These are phyloP conservation scores for Geotrichum europaeum DNA, from an alignment of 1,139 yeast genomes.

Conservation along the genomic window DNA sequence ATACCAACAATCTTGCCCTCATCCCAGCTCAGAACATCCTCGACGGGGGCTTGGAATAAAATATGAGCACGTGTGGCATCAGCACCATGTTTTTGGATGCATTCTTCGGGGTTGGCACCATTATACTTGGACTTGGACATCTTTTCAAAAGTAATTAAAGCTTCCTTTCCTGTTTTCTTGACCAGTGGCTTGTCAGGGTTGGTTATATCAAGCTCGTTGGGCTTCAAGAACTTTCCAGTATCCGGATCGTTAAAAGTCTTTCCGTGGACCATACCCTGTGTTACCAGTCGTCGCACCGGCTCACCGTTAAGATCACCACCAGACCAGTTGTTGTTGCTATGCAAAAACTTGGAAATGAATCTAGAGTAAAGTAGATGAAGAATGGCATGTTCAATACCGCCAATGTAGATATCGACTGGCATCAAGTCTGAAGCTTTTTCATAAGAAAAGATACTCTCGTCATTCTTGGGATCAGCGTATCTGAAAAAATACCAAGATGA, in stretches of 20 bases:
- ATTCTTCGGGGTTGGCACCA: constrained; percentile 83
- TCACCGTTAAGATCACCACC: constrained; percentile 55
- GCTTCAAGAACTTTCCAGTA: constrained; percentile 68
- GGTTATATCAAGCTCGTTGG: constrained; percentile 54
- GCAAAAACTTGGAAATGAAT: constrained; percentile 74
- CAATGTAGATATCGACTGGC: constrained; percentile 88
- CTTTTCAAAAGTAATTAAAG: constrained; percentile 65
- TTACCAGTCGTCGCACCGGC: constrained; percentile 71
- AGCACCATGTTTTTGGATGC: constrained; percentile 78
- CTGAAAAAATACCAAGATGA: constrained; percentile 95
- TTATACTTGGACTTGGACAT: constrained; percentile 95
- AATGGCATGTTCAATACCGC: constrained; percentile 96
- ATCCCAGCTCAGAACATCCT: constrained; percentile 83
- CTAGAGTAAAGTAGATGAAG: constrained; percentile 80
- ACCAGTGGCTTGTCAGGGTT: constrained; percentile 43
- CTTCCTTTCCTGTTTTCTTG: constrained; percentile 45
- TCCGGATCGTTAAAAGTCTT: constrained; percentile 68
- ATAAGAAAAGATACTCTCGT: constrained; percentile 45
- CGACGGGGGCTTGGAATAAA: constrained; percentile 86
- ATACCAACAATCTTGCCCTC: constrained; percentile 80
- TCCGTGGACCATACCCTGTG: constrained; percentile 99
- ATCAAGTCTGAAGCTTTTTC: constrained; percentile 49
- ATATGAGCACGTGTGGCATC: constrained; percentile 94
- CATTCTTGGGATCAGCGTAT: constrained; percentile 68
- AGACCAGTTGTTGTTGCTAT: constrained; percentile 52